Percentiles rank a stretch among this genome's conserved stretches.
These are phyloP conservation scores for Kingdonia uniflora DNA, from an alignment of 164 flowering plant species.

Conservation along the genomic window DNA sequence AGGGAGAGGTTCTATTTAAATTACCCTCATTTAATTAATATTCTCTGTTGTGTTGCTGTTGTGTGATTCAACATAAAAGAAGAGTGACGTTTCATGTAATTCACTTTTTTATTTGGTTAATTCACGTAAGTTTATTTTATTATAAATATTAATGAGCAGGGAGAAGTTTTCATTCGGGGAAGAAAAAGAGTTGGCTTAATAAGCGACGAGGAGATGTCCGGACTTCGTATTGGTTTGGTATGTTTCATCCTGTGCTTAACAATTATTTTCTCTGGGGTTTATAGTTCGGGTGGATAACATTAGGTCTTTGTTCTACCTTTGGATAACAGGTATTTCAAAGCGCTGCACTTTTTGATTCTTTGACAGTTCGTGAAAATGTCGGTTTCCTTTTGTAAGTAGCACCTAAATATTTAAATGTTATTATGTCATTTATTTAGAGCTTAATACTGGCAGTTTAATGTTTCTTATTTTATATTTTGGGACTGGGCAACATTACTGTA, in stretches of 20 bases:
- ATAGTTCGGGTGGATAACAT: not conserved
- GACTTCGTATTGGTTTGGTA: conserved; percentile 97
- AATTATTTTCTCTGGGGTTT: not conserved
- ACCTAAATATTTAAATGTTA: not conserved
- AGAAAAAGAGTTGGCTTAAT: conserved; percentile 72
- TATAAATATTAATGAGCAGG: conserved; percentile 13
- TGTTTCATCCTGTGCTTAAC: conserved; percentile 4
- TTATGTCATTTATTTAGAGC: not conserved
- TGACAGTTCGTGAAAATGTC: conserved; percentile 97
- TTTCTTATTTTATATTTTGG: too few species aligned
- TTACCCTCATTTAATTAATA: too few species aligned
- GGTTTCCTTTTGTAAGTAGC: conserved; percentile 95
- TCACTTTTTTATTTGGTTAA: too few species aligned
- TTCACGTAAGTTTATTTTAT: too few species aligned
- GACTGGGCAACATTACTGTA: not conserved
- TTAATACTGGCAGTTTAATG: too few species aligned
- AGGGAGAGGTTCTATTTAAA: too few species aligned
- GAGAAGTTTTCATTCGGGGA: conserved; percentile 83
- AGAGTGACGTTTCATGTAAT: too few species aligned
- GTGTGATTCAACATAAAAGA: too few species aligned
- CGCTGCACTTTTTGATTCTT: conserved; percentile 96
- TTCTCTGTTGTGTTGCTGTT: too few species aligned
- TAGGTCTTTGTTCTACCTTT: conserved; percentile 6
- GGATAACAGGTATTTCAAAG: conserved; percentile 83
- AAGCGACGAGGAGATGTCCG: conserved; percentile 79